A percentile compares a stretch with the other conserved stretches of the same genome.
These are phyloP conservation scores for Medicago arabica DNA, from an alignment of 306 rosid species.

Conservation along the genomic window DNA sequence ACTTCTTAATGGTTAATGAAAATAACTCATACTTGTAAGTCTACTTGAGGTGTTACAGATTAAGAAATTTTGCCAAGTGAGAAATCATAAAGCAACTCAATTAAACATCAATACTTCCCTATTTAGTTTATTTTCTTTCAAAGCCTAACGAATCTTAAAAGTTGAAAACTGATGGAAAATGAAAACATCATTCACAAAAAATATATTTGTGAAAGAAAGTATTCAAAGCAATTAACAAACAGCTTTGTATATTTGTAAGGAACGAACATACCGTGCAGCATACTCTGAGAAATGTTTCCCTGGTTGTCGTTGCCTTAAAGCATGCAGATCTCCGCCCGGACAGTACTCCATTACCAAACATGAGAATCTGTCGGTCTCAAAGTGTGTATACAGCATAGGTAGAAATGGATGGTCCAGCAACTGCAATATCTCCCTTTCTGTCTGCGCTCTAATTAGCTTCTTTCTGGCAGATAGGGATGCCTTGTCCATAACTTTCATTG, in stretches of 20 bases:
- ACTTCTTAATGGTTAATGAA: conserved; percentile 16
- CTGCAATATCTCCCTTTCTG: conserved; percentile 94
- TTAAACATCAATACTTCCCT: not conserved
- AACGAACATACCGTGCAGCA: conserved; percentile 82
- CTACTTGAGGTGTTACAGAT: not conserved
- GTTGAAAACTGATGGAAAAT: not conserved
- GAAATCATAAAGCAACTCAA: conserved; percentile 32
- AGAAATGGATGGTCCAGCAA: conserved; percentile 94
- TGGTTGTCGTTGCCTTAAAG: conserved; percentile 91
- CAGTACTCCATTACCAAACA: conserved; percentile 98
- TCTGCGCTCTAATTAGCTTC: conserved; percentile 91
- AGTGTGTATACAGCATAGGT: conserved; percentile 90
- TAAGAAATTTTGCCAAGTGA: conserved; percentile 8
- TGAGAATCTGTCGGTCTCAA: conserved; percentile 89
- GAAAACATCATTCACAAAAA: conserved; percentile 2
- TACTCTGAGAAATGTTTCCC: conserved; percentile 96
- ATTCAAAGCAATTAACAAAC: conserved; percentile 6
- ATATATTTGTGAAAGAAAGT: conserved; percentile 8
- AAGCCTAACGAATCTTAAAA: not conserved
- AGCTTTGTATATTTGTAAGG: conserved; percentile 15
- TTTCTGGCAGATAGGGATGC: conserved; percentile 89
- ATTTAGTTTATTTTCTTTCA: not conserved
- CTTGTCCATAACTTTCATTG: conserved; percentile 98
- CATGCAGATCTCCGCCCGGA: conserved; percentile 94
- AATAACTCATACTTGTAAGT: conserved; percentile 9